Conservation (phyloP, 1,284 basidiomycete genomes). For the Porodaedalea pini region DNA sequence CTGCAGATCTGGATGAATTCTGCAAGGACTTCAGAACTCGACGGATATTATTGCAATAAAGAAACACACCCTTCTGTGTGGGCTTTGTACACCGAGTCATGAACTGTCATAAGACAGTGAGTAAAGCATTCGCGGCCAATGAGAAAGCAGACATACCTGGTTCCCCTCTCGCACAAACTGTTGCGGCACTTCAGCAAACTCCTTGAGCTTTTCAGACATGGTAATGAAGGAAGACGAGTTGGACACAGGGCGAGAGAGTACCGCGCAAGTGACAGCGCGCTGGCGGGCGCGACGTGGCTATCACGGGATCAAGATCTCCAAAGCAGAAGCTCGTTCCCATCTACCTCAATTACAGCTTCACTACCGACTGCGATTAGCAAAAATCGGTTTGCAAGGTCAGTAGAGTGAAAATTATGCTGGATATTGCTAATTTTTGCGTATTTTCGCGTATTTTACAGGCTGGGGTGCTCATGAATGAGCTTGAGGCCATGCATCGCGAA, state of each 20-base stretch:
- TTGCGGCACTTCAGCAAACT: constrained; percentile 89
- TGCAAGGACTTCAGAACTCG: constrained; percentile 32
- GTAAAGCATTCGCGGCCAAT: neutral
- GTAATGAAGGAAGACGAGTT: constrained; percentile 25
- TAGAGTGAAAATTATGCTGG: neutral
- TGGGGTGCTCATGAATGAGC: constrained; percentile 18
- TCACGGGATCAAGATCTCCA: neutral
- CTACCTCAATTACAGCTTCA: neutral
- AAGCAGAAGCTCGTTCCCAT: neutral
- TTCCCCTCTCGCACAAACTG: constrained; percentile 92
- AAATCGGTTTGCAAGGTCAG: neutral
- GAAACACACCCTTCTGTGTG: constrained; percentile 78
- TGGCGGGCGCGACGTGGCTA: constrained; percentile 23
- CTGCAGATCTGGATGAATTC: constrained; percentile 91
- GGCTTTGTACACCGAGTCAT: constrained; percentile 97
- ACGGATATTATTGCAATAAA: neutral
- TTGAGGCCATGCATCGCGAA: constrained; percentile 14
- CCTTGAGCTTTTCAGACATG: constrained; percentile 90
- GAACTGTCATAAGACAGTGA: constrained; percentile 58
- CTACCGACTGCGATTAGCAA: neutral
- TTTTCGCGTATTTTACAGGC: neutral
- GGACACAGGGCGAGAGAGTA: constrained; percentile 2
- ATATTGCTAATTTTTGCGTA: neutral
- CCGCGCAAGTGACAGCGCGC: constrained; percentile 6
- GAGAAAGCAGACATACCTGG: constrained; percentile 55